These are phyloP conservation scores for Brassica carinata DNA, from an alignment of 345 rosid species.

Conservation along the genomic window DNA sequence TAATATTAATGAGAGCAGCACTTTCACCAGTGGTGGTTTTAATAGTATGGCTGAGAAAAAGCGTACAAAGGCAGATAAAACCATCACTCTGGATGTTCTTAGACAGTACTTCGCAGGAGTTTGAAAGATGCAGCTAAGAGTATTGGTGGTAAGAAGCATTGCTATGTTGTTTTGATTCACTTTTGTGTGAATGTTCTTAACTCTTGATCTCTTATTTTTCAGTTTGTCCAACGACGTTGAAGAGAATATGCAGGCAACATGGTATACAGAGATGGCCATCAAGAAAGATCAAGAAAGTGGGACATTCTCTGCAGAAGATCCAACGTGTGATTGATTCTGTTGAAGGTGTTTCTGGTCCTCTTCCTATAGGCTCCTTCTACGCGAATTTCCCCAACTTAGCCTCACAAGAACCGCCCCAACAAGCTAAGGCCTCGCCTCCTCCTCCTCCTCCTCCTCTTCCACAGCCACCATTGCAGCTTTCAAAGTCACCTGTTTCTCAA, in stretches of 20 bases:
- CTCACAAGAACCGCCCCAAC: conserved; percentile 41
- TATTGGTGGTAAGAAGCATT: conserved; percentile 72
- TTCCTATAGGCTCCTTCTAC: conserved; percentile 69
- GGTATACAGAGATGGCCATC: conserved; percentile 97
- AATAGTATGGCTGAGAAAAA: conserved; percentile 54
- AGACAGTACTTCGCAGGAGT: conserved; percentile 75
- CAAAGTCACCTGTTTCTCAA: conserved; percentile 68
- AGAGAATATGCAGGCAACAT: conserved; percentile 90
- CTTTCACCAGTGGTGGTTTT: conserved; percentile 42
- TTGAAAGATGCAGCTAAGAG: conserved; percentile 93
- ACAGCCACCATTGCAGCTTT: conserved; percentile 12
- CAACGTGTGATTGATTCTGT: conserved; percentile 81
- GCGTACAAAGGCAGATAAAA: conserved; percentile 70
- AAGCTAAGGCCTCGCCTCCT: conserved; percentile 21
- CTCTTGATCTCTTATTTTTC: conserved; percentile 38
- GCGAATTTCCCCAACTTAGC: conserved; percentile 65
- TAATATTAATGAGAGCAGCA: conserved; percentile 52
- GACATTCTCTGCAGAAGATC: conserved; percentile 80
- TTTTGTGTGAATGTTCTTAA: conserved; percentile 1
- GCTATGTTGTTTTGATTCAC: background rate
- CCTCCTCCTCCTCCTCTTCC: conserved; percentile 6
- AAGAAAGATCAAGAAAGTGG: conserved; percentile 93
- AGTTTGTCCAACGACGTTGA: conserved; percentile 99
- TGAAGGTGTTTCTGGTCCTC: conserved; percentile 67
- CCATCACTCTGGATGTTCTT: conserved; percentile 72